Evolutionary conservation across 2,329 filamentous ascomycete species (phyloP).

Genomic region (Diaporthe caulivora): DNA sequence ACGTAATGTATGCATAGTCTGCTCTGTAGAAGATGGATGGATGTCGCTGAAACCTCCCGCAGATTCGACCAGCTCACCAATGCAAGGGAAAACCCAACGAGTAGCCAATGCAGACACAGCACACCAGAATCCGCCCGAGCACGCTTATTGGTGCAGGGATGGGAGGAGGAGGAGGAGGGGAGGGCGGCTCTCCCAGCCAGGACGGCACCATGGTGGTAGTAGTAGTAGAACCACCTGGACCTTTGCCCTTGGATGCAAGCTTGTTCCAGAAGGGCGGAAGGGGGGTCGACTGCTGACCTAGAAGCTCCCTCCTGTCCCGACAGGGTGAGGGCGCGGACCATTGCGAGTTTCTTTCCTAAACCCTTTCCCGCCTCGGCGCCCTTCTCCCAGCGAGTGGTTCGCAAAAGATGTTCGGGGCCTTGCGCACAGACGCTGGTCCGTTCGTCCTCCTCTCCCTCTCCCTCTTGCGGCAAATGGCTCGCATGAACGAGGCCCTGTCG

Average conservation of each 20-base stretch:
- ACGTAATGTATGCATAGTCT: neutral
- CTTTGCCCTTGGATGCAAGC: constrained; percentile 3
- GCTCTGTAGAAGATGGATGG: neutral
- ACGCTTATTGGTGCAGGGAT: constrained; percentile 6
- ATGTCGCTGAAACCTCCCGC: neutral
- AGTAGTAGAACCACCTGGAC: neutral
- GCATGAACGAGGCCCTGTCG: constrained; percentile 18
- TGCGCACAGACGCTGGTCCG: constrained; percentile 18
- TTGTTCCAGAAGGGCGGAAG: constrained; percentile 18
- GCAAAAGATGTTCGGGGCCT: neutral
- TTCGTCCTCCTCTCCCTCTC: neutral
- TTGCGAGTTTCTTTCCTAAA: neutral
- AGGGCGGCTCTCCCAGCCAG: neutral
- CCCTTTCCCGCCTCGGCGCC: neutral
- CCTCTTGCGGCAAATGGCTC: constrained; percentile 7
- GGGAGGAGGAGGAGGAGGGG: neutral
- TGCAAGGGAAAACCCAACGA: neutral
- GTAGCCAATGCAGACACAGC: neutral
- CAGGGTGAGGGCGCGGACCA: constrained; percentile 1
- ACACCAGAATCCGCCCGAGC: neutral
- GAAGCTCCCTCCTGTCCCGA: neutral
- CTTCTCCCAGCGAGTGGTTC: neutral
- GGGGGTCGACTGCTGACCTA: neutral
- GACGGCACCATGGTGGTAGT: neutral
- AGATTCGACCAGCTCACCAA: neutral